Percentiles rank a stretch among this genome's conserved stretches.
These are phyloP conservation scores for Pythium insidiosum DNA, from an alignment of 352 stramenopile genomes.

Conservation along the genomic window DNA sequence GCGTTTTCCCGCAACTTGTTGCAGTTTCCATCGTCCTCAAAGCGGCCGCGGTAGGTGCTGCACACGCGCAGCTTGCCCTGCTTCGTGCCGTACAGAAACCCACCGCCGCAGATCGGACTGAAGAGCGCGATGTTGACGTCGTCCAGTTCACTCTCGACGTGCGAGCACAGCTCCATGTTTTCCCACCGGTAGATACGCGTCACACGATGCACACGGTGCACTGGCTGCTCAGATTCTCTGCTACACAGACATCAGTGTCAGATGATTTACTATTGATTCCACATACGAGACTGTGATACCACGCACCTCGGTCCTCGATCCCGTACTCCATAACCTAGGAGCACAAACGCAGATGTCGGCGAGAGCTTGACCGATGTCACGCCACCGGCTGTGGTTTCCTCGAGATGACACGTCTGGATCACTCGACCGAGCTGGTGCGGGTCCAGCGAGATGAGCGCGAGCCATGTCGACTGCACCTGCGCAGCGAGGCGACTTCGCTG, in stretches of 20 bases:
- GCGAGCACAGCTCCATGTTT: slow-evolving; percentile 82
- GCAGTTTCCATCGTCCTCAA: slow-evolving; percentile 72
- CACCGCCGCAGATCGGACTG: slow-evolving; percentile 93
- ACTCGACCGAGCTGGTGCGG: slow-evolving; percentile 68
- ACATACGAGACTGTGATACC: neutral
- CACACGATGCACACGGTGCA: slow-evolving; percentile 76
- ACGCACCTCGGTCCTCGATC: slow-evolving; percentile 75
- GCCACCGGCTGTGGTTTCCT: slow-evolving; percentile 69
- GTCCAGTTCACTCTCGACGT: slow-evolving; percentile 87
- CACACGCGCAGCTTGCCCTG: slow-evolving; percentile 92
- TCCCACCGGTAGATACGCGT: slow-evolving; percentile 86
- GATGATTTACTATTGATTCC: too few species aligned
- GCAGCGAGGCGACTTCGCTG: slow-evolving; percentile 62
- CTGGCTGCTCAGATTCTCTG: slow-evolving; percentile 77
- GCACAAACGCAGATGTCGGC: slow-evolving; percentile 74
- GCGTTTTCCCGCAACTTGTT: slow-evolving; percentile 65
- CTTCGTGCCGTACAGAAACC: slow-evolving; percentile 98
- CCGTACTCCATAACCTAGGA: slow-evolving; percentile 81
- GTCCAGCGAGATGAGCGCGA: slow-evolving; percentile 77
- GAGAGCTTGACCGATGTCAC: slow-evolving; percentile 89
- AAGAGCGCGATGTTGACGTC: slow-evolving; percentile 99
- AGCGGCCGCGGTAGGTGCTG: slow-evolving; percentile 64
- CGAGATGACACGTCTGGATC: slow-evolving; percentile 76
- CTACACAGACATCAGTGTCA: too few species aligned
- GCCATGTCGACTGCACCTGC: slow-evolving; percentile 82